Evolutionary conservation across 768 basidiomycete genomes (phyloP), one percentile per base, ranked within the genome.

Genomic region (Tricholoma bakamatsutake): DNA sequence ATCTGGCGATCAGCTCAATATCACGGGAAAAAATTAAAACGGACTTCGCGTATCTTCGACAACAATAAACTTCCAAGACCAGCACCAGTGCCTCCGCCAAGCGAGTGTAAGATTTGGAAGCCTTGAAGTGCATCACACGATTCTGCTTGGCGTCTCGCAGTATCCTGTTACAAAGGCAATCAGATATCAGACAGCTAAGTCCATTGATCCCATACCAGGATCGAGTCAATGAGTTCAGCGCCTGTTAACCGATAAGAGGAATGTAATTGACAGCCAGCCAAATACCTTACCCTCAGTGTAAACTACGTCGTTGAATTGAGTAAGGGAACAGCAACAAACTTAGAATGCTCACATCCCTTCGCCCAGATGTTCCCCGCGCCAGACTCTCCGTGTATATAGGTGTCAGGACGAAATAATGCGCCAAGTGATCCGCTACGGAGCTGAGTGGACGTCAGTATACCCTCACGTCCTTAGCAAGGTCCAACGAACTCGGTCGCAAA

Each of bases 311-410:
- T 31, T 9, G n/a, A 60, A 18, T 33, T 35, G 10, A 33, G 11
- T 30, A 15, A 50, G 8, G 4, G 6, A 21, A 49, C 49, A 55
- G 50, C 67, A 17, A 50, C 21, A n/a, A 18, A 18, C 43, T 17
- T 39, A n/a, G 43, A 47, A 35, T 40, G 75, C 87, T 72, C 62
- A 90, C 90, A 90, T 79, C 90, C 92, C 73, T 97, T 96, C 13
- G 93, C 93, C 90, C 92, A 97, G 60, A 95, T 96, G 64, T 98
- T 97, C 15, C 93, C 94, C 0, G 93, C 81, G n/a, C 80, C 79
- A 1, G 71, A 69, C 40, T 79, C 72, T 1, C 83, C 79, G 35
- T 81, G 80, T 47, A 94, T 67, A 66, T 80, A 96, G 1, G 91
- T 96, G 66, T 94, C 93, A 2, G 95, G 95, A 49, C 86, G 81